Conservation (phyloP, 176 grass and related monocot species). For the Musa beccarii region DNA sequence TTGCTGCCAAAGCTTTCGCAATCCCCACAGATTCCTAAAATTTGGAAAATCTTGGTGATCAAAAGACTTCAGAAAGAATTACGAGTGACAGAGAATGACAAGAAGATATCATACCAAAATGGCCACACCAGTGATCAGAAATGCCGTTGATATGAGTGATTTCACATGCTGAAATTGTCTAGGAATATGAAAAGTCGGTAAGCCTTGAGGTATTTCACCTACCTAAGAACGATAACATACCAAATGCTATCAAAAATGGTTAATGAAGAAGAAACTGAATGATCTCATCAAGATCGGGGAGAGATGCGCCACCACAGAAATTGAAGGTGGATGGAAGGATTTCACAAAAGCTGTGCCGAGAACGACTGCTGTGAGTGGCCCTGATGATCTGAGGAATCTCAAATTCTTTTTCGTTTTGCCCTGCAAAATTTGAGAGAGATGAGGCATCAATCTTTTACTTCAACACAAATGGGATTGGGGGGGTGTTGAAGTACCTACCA, state of each 20-base stretch:
- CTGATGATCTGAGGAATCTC: slow-evolving; percentile 54
- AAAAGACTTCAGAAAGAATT: background rate
- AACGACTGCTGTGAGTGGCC: slow-evolving; percentile 82
- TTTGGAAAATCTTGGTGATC: too few species aligned
- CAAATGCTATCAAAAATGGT: too few species aligned
- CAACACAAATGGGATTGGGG: too few species aligned
- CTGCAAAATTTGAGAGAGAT: slow-evolving; percentile 24
- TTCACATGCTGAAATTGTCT: slow-evolving; percentile 60
- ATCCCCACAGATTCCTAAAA: slow-evolving; percentile 93
- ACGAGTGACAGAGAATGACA: background rate
- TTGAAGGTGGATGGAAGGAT: slow-evolving; percentile 77
- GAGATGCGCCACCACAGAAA: slow-evolving; percentile 56
- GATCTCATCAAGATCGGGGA: too few species aligned
- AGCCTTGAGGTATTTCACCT: slow-evolving; percentile 91
- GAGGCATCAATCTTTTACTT: too few species aligned
- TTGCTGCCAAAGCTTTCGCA: slow-evolving; percentile 90
- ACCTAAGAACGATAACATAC: slow-evolving; percentile 36
- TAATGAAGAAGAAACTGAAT: too few species aligned
- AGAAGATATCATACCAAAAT: slow-evolving; percentile 54
- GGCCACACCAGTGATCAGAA: slow-evolving; percentile 91
- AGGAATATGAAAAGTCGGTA: slow-evolving; percentile 75
- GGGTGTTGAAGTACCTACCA: slow-evolving; percentile 23
- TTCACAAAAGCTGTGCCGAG: slow-evolving; percentile 81
- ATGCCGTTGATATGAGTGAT: slow-evolving; percentile 68
- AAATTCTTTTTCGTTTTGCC: slow-evolving; percentile 82